These are phyloP conservation scores for Neurospora sp. DNA, from an alignment of 495 filamentous ascomycete species.

Conservation along the genomic window DNA sequence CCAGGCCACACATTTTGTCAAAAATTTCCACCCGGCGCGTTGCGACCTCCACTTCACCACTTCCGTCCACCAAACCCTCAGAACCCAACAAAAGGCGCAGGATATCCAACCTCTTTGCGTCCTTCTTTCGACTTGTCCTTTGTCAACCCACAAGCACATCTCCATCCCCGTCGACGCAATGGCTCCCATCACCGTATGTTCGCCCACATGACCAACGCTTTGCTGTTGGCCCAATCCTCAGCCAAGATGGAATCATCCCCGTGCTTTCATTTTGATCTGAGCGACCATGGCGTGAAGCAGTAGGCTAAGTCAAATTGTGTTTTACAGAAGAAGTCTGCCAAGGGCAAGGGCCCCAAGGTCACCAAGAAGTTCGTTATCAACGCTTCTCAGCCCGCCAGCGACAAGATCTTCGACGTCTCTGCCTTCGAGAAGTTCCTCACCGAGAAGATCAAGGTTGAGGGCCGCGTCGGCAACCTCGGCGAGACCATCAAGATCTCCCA, in stretches of 20 bases:
- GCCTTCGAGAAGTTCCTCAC: constrained; percentile 99
- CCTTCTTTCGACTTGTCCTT: constrained; percentile 6
- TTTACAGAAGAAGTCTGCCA: constrained; percentile 53
- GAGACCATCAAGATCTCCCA: constrained; percentile 86
- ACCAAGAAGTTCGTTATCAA: constrained; percentile 94
- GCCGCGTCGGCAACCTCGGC: constrained; percentile 94
- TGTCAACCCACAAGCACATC: constrained; percentile 5
- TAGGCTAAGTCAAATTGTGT: constrained; percentile 71
- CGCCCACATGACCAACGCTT: constrained; percentile 56
- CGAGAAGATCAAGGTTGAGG: constrained; percentile 99
- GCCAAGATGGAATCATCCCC: neutral
- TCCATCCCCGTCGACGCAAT: constrained; percentile 33
- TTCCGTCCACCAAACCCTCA: constrained; percentile 4
- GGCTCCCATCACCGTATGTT: constrained; percentile 66
- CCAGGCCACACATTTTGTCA: constrained; percentile 13
- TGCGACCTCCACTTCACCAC: neutral
- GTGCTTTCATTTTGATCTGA: constrained; percentile 6
- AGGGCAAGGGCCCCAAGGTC: constrained; percentile 51
- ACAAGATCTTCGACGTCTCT: constrained; percentile 99
- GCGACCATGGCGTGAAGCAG: constrained; percentile 62
- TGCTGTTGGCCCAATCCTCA: constrained; percentile 63
- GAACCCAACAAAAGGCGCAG: constrained; percentile 29
- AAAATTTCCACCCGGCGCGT: neutral
- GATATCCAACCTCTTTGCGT: constrained; percentile 61
- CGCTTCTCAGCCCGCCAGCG: constrained; percentile 88